Conservation (phyloP, 2,329 filamentous ascomycete species). For the Teratosphaeria viscida region DNA sequence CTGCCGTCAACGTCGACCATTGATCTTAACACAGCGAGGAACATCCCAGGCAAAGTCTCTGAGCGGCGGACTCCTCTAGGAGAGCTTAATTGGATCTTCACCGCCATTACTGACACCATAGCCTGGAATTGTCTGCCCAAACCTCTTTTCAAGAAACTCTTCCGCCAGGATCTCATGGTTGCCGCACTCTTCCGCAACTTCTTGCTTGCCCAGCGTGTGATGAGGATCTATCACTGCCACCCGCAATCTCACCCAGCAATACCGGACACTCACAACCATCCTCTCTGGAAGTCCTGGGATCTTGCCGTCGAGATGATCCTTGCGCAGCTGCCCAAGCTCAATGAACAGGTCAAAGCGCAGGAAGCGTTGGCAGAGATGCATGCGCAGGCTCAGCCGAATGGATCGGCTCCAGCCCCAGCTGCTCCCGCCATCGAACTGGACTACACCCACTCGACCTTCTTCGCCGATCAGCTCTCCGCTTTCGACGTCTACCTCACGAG, state of each 20-base stretch:
- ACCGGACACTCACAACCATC: slow-evolving; percentile 91
- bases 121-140: slow-evolving; percentile 93
- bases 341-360: slow-evolving; percentile 62
- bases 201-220: slow-evolving; percentile 83
- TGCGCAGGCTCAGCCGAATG: not conserved
- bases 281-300: slow-evolving; percentile 96
- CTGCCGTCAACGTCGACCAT: slow-evolving; percentile 48
- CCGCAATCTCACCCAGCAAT: slow-evolving; percentile 84
- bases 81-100: slow-evolving; percentile 99
- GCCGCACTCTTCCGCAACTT: slow-evolving; percentile 95
- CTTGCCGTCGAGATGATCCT: slow-evolving; percentile 91
- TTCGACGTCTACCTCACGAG: slow-evolving; percentile 91
- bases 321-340: slow-evolving; percentile 72
- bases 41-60: slow-evolving; percentile 81
- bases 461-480: slow-evolving; percentile 90
- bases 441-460: slow-evolving; percentile 91
- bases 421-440: slow-evolving; percentile 53
- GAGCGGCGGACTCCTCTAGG: slow-evolving; percentile 88
- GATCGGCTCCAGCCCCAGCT: slow-evolving; percentile 2
- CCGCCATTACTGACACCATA: slow-evolving; percentile 96
- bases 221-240: slow-evolving; percentile 92
- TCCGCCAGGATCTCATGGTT: slow-evolving; percentile 97
- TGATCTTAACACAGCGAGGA: slow-evolving; percentile 71
- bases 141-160: slow-evolving; percentile 89
- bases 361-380: slow-evolving; percentile 14